These are phyloP conservation scores for Camelina laxa DNA, from an alignment of 345 rosid genomes.

Conservation along the genomic window DNA sequence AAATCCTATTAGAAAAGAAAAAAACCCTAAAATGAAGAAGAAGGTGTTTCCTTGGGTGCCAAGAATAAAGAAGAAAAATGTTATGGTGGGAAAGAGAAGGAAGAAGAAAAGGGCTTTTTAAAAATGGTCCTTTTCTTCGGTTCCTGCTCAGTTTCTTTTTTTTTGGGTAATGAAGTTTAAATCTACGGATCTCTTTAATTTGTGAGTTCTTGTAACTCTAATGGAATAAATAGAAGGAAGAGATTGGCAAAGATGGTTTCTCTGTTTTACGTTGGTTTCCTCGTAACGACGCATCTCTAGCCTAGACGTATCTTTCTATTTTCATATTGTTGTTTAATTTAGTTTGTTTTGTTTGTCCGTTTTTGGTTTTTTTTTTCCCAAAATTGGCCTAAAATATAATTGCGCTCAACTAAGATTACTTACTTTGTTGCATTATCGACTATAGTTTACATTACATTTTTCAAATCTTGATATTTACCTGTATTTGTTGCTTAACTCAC, in stretches of 20 bases:
- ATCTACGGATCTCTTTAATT: slow-evolving; percentile 9
- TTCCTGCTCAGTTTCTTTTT: slow-evolving; percentile 31
- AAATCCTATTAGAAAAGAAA: neutral
- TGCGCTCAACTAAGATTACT: neutral
- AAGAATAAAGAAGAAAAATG: neutral
- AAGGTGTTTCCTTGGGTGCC: neutral
- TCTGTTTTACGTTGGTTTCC: slow-evolving; percentile 31
- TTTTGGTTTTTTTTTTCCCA: neutral
- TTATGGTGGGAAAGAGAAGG: slow-evolving; percentile 7
- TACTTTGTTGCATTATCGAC: neutral
- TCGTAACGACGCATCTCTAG: slow-evolving; percentile 34
- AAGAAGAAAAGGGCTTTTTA: slow-evolving; percentile 41
- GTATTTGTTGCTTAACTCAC: neutral
- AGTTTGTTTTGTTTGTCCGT: slow-evolving; percentile 21
- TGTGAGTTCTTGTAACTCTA: neutral
- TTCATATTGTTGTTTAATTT: slow-evolving; percentile 19
- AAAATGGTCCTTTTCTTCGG: slow-evolving; percentile 40
- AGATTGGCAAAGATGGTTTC: slow-evolving; percentile 33
- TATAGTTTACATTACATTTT: neutral
- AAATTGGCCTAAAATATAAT: neutral
- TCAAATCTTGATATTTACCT: neutral
- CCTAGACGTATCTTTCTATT: slow-evolving; percentile 12
- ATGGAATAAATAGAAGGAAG: slow-evolving; percentile 34
- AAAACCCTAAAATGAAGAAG: neutral
- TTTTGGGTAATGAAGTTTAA: neutral